Evolutionary conservation across 495 filamentous ascomycete genomes (phyloP).

Genomic region (Podospora sp.): DNA sequence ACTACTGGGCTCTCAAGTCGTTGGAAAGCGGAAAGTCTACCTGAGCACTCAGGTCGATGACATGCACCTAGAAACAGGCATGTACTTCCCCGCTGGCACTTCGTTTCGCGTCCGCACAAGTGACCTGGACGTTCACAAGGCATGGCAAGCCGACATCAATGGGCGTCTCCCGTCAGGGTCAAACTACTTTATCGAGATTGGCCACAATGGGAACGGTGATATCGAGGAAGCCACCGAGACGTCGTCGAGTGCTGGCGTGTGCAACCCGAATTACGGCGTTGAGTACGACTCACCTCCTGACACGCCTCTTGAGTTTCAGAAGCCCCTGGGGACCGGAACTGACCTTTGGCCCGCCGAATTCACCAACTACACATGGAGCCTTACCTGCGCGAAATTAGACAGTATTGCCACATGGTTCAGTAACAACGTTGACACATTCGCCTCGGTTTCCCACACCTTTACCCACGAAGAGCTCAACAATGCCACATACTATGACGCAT

Average conservation of each 20-base stretch:
- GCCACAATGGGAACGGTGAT: conserved; percentile 65
- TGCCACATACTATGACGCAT: conserved; percentile 60
- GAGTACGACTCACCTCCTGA: conserved; percentile 45
- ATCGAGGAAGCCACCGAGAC: conserved; percentile 48
- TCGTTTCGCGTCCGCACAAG: conserved; percentile 53
- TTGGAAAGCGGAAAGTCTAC: conserved; percentile 58
- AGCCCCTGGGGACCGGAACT: conserved; percentile 59
- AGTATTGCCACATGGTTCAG: conserved; percentile 55
- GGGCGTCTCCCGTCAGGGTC: conserved; percentile 58
- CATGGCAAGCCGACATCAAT: conserved; percentile 55
- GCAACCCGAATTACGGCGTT: conserved; percentile 27
- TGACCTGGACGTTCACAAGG: conserved; percentile 52
- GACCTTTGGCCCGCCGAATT: conserved; percentile 57
- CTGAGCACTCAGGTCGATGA: conserved; percentile 68
- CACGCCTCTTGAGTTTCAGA: conserved; percentile 58
- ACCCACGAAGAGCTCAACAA: conserved; percentile 63
- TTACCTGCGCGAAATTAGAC: conserved; percentile 52
- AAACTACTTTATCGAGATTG: conserved; percentile 58
- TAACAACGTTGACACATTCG: conserved; percentile 57
- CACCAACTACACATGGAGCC: conserved; percentile 51
- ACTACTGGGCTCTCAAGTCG: conserved; percentile 28
- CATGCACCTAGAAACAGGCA: conserved; percentile 59
- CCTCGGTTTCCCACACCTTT: conserved; percentile 64
- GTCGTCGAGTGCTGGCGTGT: conserved; percentile 15
- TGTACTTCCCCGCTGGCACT: conserved; percentile 50